A percentile compares a stretch with the other conserved stretches of the same genome.
Evolutionary conservation across 2,329 filamentous ascomycete genomes (phyloP).

Genomic region (Curvularia sp.): DNA sequence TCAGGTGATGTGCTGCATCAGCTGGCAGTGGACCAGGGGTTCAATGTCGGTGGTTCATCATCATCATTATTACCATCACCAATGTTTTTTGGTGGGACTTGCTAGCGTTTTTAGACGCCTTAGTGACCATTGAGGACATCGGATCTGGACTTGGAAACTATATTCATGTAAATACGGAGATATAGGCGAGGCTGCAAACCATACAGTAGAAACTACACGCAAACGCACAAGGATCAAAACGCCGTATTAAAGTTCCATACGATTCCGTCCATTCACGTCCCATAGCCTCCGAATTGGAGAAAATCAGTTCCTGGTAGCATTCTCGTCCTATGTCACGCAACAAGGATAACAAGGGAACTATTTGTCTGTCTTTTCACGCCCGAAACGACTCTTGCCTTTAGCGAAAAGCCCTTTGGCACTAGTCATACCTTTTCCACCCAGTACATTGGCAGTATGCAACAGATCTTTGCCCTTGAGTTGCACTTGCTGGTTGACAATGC

Average conservation of each 20-base stretch:
- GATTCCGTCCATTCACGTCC: constrained; percentile 19
- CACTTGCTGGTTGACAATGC: constrained; percentile 55
- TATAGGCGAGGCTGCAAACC: constrained; percentile 32
- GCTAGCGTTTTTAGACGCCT: too few relatives aligned
- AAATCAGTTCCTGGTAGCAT: constrained; percentile 15
- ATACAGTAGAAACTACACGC: constrained; percentile 29
- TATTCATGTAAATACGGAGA: constrained; percentile 41
- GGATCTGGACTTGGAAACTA: constrained; percentile 28
- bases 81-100: neutral
- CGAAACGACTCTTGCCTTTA: constrained; percentile 86
- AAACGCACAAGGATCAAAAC: constrained; percentile 29
- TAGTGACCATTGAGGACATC: constrained; percentile 10
- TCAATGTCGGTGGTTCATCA: constrained; percentile 34
- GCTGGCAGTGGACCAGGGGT: constrained; percentile 30
- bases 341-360: constrained; percentile 55
- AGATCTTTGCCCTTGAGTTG: constrained; percentile 88
- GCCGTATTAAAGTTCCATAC: constrained; percentile 26
- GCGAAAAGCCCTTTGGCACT: constrained; percentile 90
- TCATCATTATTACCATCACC: constrained; percentile 28
- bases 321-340: constrained; percentile 16
- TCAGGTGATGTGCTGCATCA: neutral
- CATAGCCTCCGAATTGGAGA: constrained; percentile 23
- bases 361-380: constrained; percentile 84
- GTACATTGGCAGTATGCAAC: constrained; percentile 78
- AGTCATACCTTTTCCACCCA: constrained; percentile 73